A percentile compares a stretch with the other conserved stretches of the same genome.
Conservation (phyloP, 495 filamentous ascomycete species). For the Trichoderma asperelloides region DNA sequence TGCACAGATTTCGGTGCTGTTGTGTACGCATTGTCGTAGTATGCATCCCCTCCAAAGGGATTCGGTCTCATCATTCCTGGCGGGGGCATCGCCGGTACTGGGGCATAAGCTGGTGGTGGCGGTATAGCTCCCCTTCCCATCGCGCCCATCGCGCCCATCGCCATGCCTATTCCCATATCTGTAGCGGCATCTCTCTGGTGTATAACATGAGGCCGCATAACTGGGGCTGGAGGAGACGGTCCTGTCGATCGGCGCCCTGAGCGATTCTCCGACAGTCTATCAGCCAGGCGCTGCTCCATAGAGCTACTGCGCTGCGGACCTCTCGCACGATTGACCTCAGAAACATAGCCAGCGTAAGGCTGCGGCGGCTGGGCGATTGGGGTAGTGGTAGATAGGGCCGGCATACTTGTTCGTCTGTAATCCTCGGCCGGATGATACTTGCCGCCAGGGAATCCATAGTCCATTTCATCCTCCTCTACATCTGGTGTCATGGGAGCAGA, state of each 20-base stretch:
- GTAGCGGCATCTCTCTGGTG: neutral
- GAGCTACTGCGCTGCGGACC: constrained; percentile 14
- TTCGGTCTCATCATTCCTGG: constrained; percentile 22
- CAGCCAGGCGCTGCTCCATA: constrained; percentile 27
- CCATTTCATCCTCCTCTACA: constrained; percentile 5
- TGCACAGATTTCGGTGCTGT: constrained; percentile 3
- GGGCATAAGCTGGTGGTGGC: constrained; percentile 15
- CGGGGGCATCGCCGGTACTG: constrained; percentile 29
- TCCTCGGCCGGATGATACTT: neutral
- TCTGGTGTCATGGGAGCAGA: constrained; percentile 9
- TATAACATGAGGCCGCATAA: constrained; percentile 13
- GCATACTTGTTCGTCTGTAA: neutral
- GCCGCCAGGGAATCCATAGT: neutral
- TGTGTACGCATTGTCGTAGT: constrained; percentile 21
- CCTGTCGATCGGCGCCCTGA: constrained; percentile 17
- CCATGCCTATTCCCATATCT: constrained; percentile 18
- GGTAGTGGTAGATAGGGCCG: neutral
- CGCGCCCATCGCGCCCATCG: constrained; percentile 20
- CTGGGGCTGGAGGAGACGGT: constrained; percentile 16
- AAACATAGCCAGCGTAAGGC: neutral
- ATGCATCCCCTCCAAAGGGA: neutral
- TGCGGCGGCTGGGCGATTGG: constrained; percentile 1
- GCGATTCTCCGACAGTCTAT: constrained; percentile 26
- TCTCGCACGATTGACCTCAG: constrained; percentile 8
- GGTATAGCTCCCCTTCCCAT: constrained; percentile 18